phyloP scores from a whole-genome alignment of 768 basidiomycete species.

The Lentinula guzmanii region DNA sequence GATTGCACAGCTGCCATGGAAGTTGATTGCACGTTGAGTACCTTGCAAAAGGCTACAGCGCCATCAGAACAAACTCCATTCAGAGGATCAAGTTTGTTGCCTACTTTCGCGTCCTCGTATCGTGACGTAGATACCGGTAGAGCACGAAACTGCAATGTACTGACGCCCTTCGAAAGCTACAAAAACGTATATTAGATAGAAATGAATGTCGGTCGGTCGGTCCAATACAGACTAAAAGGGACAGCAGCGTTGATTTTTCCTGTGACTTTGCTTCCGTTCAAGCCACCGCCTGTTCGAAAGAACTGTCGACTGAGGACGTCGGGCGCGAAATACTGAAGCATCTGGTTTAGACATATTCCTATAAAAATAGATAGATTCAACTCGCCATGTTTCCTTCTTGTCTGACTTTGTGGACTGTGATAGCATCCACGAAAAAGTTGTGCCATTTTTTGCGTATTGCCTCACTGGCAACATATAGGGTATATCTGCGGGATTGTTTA shows the following conservation, averaged over 20 bases:
- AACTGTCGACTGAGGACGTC: constrained; percentile 52
- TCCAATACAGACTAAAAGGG: constrained; percentile 45
- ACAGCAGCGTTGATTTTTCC: constrained; percentile 58
- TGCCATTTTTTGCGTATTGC: constrained; percentile 58
- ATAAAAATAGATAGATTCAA: neutral
- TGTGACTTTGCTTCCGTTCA: constrained; percentile 28
- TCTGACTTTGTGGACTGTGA: constrained; percentile 55
- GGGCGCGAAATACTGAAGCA: constrained; percentile 61
- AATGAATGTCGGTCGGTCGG: neutral
- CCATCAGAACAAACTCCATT: neutral
- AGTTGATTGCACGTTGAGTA: constrained; percentile 44
- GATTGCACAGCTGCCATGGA: constrained; percentile 53
- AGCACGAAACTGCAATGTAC: constrained; percentile 61
- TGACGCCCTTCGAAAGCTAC: constrained; percentile 44
- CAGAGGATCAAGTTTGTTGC: constrained; percentile 11
- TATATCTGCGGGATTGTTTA: constrained; percentile 57
- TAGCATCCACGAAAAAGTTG: constrained; percentile 50
- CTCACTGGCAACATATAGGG: constrained; percentile 61
- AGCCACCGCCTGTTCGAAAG: constrained; percentile 34
- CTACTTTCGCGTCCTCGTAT: constrained; percentile 49
- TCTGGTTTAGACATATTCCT: neutral
- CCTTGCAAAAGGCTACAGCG: constrained; percentile 48
- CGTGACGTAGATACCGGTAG: constrained; percentile 66
- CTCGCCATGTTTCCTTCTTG: constrained; percentile 72
- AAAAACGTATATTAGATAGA: neutral